Evolutionary conservation across 257 asterid species (phyloP).

Genomic region (Paraleonurus japonicus): DNA sequence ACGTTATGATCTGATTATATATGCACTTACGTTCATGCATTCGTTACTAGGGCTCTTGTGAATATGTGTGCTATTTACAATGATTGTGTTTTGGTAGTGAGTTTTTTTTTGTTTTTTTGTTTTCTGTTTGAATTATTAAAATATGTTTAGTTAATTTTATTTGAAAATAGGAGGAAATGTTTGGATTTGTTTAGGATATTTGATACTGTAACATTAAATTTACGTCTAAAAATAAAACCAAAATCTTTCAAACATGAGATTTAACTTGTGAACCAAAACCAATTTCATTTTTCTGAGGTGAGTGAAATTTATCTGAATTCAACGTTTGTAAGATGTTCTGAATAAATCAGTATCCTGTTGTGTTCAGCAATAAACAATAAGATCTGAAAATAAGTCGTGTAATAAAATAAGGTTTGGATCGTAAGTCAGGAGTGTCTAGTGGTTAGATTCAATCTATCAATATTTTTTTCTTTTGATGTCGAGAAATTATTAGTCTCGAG

Average conservation of each 20-base stretch:
- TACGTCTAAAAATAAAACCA: neutral
- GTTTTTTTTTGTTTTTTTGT: neutral
- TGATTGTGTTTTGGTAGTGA: neutral
- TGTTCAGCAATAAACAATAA: neutral
- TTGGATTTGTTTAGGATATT: neutral
- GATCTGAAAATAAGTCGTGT: neutral
- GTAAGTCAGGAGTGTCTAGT: neutral
- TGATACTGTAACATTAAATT: no score
- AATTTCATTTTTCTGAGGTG: no score
- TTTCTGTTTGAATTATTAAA: no score
- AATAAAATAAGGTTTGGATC: neutral
- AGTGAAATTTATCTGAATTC: no score
- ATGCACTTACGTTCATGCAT: neutral
- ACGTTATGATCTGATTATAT: neutral
- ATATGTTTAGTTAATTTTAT: neutral
- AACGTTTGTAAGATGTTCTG: neutral
- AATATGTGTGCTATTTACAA: neutral
- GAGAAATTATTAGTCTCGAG: neutral
- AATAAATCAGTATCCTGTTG: neutral
- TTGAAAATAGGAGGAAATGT: neutral
- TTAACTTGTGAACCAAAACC: no score
- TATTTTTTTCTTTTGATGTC: neutral
- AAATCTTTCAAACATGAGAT: no score
- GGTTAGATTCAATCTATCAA: constrained; percentile 7
- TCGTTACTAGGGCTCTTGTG: neutral